phyloP scores from a whole-genome alignment of 2,329 filamentous ascomycete species.

The Drechmeria coniospora region DNA sequence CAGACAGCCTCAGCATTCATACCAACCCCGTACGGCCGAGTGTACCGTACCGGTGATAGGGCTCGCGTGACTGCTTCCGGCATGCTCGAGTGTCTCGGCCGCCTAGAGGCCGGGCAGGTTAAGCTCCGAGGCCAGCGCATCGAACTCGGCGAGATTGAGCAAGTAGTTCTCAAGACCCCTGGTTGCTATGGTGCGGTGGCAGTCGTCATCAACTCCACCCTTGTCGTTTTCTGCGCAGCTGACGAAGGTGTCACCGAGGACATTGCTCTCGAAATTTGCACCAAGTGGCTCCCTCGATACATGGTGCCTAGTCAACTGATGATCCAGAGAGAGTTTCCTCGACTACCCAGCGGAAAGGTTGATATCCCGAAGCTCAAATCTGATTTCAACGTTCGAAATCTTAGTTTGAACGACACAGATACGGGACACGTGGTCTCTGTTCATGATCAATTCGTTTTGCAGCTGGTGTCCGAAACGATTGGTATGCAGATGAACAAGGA shows the following conservation, averaged over 20 bases:
- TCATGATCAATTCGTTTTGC: conserved; percentile 18
- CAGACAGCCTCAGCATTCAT: conserved; percentile 62
- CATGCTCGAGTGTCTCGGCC: conserved; percentile 67
- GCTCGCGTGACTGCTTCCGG: conserved; percentile 53
- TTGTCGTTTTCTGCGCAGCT: conserved; percentile 62
- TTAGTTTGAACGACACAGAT: conserved; percentile 1
- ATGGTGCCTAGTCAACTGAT: conserved; percentile 72
- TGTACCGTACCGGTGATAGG: conserved; percentile 80
- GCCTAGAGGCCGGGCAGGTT: conserved; percentile 66
- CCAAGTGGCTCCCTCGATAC: conserved; percentile 61
- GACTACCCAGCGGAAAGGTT: conserved; percentile 70
- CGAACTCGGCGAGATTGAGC: conserved; percentile 65
- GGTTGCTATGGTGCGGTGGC: conserved; percentile 53
- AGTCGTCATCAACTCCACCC: conserved; percentile 46
- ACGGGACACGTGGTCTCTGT: conserved; percentile 6
- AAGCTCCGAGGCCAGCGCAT: conserved; percentile 76
- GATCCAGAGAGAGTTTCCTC: conserved; percentile 48
- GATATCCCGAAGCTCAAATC: conserved; percentile 50
- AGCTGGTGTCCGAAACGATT: conserved; percentile 25
- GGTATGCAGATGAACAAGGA: conserved; percentile 17
- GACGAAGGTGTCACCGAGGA: conserved; percentile 20
- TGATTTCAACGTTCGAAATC: conserved; percentile 22
- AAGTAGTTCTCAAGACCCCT: conserved; percentile 44
- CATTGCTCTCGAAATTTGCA: conserved; percentile 44
- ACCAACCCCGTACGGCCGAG: conserved; percentile 45